phyloP scores from a whole-genome alignment of 441 rosid species.

The Theobroma grandiflorum region DNA sequence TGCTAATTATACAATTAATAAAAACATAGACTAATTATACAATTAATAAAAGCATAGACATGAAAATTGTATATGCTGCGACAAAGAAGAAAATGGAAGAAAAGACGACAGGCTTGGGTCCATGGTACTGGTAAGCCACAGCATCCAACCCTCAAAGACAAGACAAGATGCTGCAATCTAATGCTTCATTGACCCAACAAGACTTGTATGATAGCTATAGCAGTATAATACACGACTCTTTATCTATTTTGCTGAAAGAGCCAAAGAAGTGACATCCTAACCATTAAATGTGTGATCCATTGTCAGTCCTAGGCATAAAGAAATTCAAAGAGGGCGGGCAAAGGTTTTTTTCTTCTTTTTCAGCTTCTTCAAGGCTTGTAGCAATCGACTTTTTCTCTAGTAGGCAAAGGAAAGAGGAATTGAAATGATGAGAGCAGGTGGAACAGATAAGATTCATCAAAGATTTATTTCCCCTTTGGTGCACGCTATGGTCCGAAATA shows the following conservation, averaged over 20 bases:
- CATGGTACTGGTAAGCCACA: not conserved
- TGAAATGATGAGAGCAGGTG: not conserved
- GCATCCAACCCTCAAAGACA: not conserved
- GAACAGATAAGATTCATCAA: not conserved
- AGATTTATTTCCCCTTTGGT: not conserved
- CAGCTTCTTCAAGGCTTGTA: not conserved
- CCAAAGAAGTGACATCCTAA: not conserved
- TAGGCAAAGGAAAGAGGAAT: not conserved
- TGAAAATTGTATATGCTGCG: no score
- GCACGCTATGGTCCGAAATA: not conserved
- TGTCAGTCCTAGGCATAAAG: not conserved
- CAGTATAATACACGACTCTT: not conserved
- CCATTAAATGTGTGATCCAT: no score
- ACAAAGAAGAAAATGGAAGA: not conserved
- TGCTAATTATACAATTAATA: no score
- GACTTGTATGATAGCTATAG: not conserved
- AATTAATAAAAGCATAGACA: no score
- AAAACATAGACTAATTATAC: no score
- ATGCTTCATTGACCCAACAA: slow-evolving; percentile 1
- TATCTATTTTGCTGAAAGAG: not conserved
- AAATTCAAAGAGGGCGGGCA: not conserved
- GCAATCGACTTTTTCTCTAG: not conserved
- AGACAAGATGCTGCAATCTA: not conserved
- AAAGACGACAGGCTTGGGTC: slow-evolving; percentile 1
- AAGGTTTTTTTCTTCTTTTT: not conserved